Base-by-base conservation (phyloP, 192 early-diverging fungal genomes). In the Coemansia sp. region DNA sequence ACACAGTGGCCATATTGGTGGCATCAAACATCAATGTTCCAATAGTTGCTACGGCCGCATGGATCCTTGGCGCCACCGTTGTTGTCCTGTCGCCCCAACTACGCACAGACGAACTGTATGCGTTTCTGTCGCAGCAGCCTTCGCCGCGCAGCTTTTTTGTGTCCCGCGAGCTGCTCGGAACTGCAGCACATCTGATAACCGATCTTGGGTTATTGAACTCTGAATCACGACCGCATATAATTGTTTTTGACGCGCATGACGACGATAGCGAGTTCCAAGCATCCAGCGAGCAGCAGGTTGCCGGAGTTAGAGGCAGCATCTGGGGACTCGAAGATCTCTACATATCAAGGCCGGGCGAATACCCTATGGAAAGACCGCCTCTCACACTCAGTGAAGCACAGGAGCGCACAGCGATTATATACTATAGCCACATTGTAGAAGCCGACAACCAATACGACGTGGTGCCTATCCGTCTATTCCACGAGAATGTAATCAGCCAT, bases 1-100 rank as follows among this genome's bases (percentile, higher is more conserved):
- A 73, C 30, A 70, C 64, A 9, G 38, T 81, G 10, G 79, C 67
- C 9, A 69, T 73, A 15, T 30, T 76, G 21, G 44, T 70, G 14
- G 6, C 26, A 12, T 69, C 79, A 11, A 70, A 57, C 20, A 67
- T 81, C 15, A 67, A 81, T 21, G 46, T 73, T 2, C 79, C 67
- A 6, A 65, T 81, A 16, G 65, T 71, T 9, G 33, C 66, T 6
- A 56, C 64, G 6, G 79, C 79, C 5, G 67, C 74, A 4, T 81
- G 79, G 79, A 24, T 69, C 1, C 60, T 59, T 10, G 41, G 79
- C 6, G 74, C 57, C 11, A 67, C 60, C 38, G 57, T 76, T 21
- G 69, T 76, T 21, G 67, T 68, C 18, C 45, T 81, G 43, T 53
- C 64, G 35, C 64, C 73, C 0, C 64, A 72, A 18, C 39, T 60